These are phyloP conservation scores for Dioscorea cayenensis DNA, from an alignment of 116 monocot species.

Conservation along the genomic window DNA sequence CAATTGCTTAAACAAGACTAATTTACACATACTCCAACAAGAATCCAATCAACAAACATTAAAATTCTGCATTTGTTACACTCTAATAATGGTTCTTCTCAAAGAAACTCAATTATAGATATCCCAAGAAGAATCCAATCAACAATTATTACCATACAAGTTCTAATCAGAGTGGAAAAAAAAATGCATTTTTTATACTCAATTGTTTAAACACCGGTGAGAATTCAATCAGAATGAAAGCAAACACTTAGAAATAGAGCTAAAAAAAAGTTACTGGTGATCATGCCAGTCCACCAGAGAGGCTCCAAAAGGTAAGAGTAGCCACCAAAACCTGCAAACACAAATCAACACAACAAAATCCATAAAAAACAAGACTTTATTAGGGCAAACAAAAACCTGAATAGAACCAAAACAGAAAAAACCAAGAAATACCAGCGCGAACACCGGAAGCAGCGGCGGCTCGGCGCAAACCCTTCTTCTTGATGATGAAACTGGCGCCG, in stretches of 20 bases:
- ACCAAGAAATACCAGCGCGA: conserved; percentile 44
- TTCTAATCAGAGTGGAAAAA: too few relatives aligned
- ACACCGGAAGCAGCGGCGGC: conserved; percentile 83
- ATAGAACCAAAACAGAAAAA: background rate
- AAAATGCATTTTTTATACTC: too few relatives aligned
- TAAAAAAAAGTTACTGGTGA: conserved; percentile 50
- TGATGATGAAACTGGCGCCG: conserved; percentile 94
- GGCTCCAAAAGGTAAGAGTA: conserved; percentile 83
- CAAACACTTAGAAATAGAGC: background rate
- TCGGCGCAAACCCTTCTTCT: conserved; percentile 83
- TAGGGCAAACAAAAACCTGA: too few relatives aligned
- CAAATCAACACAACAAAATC: background rate
- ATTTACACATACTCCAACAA: too few relatives aligned
- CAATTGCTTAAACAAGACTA: too few relatives aligned
- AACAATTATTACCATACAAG: too few relatives aligned
- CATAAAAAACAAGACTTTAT: background rate
- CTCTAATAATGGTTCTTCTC: background rate
- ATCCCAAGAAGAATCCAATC: too few relatives aligned
- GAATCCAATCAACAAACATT: background rate
- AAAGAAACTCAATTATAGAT: too few relatives aligned
- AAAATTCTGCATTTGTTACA: background rate
- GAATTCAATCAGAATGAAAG: background rate
- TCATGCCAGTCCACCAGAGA: conserved; percentile 91
- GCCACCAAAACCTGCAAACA: conserved; percentile 64
- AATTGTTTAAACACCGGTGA: background rate